A percentile compares a stretch with the other conserved stretches of the same genome.
Evolutionary conservation across 1,284 basidiomycete genomes (phyloP).

Genomic region (Irpex lacteus): DNA sequence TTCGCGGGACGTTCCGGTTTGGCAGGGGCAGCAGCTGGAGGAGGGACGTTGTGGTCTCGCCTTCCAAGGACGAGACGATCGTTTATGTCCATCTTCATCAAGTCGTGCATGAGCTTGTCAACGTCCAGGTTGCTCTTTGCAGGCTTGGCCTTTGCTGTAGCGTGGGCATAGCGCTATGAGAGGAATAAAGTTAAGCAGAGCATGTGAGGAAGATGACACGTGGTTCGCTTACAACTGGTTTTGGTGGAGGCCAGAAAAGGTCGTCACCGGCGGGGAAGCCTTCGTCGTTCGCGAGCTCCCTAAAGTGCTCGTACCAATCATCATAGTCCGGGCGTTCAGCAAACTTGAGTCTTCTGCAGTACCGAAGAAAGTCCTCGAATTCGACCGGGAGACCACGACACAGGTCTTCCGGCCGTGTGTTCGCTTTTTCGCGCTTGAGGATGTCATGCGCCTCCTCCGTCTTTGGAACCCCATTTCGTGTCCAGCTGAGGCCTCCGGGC

Average conservation of each 20-base stretch:
- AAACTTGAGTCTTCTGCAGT: constrained; percentile 66
- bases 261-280: constrained; percentile 56
- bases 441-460: constrained; percentile 57
- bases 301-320: constrained; percentile 59
- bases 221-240: constrained; percentile 23
- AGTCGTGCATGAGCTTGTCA: constrained; percentile 51
- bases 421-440: constrained; percentile 59
- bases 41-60: constrained; percentile 15
- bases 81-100: constrained; percentile 55
- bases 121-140: constrained; percentile 34
- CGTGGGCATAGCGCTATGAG: constrained; percentile 17
- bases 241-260: constrained; percentile 70
- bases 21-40: neutral
- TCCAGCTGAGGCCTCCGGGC: constrained; percentile 73
- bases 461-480: constrained; percentile 71
- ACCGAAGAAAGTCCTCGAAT: constrained; percentile 73
- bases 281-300: constrained; percentile 51
- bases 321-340: constrained; percentile 64
- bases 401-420: constrained; percentile 59
- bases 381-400: constrained; percentile 64
- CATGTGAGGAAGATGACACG: neutral
- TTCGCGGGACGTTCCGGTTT: neutral
- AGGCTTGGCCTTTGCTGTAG: neutral
- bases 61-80: constrained; percentile 47
- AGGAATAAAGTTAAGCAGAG: neutral